Evolutionary conservation across 164 flowering plant genomes (phyloP), one percentile per base, ranked within the genome.

Genomic region (Chimonanthus praecox): DNA sequence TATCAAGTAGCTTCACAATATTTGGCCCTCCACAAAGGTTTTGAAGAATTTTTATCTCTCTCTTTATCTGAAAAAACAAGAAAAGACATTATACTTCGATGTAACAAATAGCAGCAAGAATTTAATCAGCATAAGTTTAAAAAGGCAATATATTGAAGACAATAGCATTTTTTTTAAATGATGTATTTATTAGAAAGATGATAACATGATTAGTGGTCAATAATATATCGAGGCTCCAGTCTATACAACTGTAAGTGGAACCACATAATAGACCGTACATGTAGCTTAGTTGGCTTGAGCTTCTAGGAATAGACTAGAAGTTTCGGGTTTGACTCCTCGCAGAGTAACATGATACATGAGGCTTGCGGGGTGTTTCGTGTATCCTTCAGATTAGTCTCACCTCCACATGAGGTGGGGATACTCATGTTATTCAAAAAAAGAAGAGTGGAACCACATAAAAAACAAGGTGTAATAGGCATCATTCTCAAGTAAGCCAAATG

Each of bases 11-110:
- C 79, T 90, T 90, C 73, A 88, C 90, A 84, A 90, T 77, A 82
- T 92, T 92, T 73, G 94, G 88, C 8, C 97, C 97, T 47, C 94
- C 97, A 74, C 92, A 88, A 72, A 93, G 92, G 76, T 93, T 93
- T 77, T 88, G 97, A 44, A 93, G 87, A 80, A 91, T 90, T 79
- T 93, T 93, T 67, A 91, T 91, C 82, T 91, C 96, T 80, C 96
- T 87, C 83, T 89, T 91, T 70, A 91, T 91, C 96, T 91, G 89
- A 81, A 85, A 9, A 79, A 66, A 5, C 51, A 64, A 45, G 16
- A 50, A 64, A 33, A 70, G 62, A 74, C 33, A 74, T 67, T 8
- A 70, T 3, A 73, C 46, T 58, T 69, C 64, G 46, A 69, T 46
- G 16, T 64, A n/a, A 51, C 54, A 64, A 21, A 45, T 45, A 13